Conservation (phyloP, 257 asterid genomes). For the Henckelia pumila region DNA sequence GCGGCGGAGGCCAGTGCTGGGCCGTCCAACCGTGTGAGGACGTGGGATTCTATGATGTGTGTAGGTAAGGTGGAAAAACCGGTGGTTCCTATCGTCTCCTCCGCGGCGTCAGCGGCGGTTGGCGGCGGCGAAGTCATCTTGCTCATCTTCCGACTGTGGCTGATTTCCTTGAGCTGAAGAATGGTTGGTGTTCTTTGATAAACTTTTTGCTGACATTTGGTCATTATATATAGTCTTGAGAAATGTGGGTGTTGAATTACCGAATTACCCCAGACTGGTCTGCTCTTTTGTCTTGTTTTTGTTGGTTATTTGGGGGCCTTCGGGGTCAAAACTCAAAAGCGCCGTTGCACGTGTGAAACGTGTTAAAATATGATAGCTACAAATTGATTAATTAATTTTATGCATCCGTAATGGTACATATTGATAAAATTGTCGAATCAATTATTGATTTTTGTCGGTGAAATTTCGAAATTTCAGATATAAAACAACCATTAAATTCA, state of each 20-base stretch:
- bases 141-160: neutral
- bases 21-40: slow-evolving; percentile 67
- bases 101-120: slow-evolving; percentile 28
- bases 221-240: neutral
- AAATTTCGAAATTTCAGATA: no score
- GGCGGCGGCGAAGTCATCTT: neutral
- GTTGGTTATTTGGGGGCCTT: no score
- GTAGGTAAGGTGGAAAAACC: slow-evolving; percentile 48
- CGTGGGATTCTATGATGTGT: slow-evolving; percentile 55
- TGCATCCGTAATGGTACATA: no score
- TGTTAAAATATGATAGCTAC: no score
- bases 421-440: no score
- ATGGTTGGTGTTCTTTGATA: no score
- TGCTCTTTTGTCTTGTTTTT: neutral
- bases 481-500: no score
- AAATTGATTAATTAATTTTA: no score
- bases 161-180: neutral
- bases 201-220: neutral
- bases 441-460: no score
- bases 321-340: no score
- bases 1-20: slow-evolving; percentile 54
- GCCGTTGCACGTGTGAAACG: no score
- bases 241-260: neutral
- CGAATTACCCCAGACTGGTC: neutral
- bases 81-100: slow-evolving; percentile 24